phyloP scores from a whole-genome alignment of 139 green algal genomes.

The Picochlorum sp. region DNA sequence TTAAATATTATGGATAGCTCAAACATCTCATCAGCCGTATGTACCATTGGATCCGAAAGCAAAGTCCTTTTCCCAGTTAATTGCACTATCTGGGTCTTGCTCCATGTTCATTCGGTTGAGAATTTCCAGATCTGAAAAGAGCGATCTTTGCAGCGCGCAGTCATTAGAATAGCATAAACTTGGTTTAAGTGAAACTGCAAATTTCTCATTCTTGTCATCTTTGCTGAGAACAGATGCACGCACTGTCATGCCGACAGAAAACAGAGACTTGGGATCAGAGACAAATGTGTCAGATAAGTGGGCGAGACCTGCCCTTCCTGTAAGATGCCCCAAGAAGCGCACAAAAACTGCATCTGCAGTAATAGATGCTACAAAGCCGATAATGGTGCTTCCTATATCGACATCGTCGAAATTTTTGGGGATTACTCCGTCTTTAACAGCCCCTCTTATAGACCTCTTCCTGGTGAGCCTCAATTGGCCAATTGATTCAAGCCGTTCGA shows the following conservation, averaged over 20 bases:
- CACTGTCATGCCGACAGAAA: constrained; percentile 61
- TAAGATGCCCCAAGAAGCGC: constrained; percentile 63
- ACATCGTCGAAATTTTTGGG: constrained; percentile 31
- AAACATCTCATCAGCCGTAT: too few species aligned
- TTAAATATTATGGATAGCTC: too few species aligned
- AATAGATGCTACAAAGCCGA: constrained; percentile 72
- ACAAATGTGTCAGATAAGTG: constrained; percentile 75
- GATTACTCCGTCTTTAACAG: constrained; percentile 21
- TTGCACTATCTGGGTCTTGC: too few species aligned
- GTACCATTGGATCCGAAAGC: too few species aligned
- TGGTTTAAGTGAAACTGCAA: constrained; percentile 50
- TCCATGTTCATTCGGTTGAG: too few species aligned
- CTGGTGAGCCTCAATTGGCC: constrained; percentile 28
- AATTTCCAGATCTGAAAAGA: not conserved
- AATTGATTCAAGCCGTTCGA: not conserved
- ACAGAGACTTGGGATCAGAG: constrained; percentile 48
- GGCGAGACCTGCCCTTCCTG: constrained; percentile 55
- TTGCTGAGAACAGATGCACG: constrained; percentile 34
- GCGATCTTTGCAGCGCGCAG: not conserved
- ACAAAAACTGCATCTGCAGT: constrained; percentile 71
- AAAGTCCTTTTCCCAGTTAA: too few species aligned
- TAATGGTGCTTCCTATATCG: constrained; percentile 27
- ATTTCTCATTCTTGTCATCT: constrained; percentile 19
- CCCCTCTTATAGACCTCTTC: constrained; percentile 55
- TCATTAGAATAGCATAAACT: constrained; percentile 28